phyloP scores from a whole-genome alignment of 2,329 filamentous ascomycete species.

The Truncatella angustata region DNA sequence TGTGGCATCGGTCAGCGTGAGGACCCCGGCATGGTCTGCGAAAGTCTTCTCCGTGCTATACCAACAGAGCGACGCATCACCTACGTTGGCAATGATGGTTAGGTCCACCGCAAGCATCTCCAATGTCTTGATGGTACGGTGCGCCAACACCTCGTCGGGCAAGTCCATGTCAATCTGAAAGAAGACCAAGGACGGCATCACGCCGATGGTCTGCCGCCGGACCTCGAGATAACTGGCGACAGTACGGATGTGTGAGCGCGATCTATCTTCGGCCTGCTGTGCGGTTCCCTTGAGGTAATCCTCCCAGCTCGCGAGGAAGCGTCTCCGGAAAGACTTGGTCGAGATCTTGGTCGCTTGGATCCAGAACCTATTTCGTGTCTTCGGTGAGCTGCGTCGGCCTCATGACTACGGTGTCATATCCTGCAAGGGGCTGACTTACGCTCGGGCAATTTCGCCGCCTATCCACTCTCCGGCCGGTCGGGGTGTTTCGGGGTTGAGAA shows the following conservation, averaged over 20 bases:
- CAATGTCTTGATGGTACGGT: constrained; percentile 20
- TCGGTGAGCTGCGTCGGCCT: not conserved
- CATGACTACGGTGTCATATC: not conserved
- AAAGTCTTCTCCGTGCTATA: not conserved
- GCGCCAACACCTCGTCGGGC: constrained; percentile 16
- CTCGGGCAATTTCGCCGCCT: constrained; percentile 17
- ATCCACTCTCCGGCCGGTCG: constrained; percentile 15
- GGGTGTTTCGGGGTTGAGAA: constrained; percentile 11
- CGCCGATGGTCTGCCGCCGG: constrained; percentile 24
- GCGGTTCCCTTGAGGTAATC: constrained; percentile 22
- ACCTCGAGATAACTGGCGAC: constrained; percentile 22
- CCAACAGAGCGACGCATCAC: not conserved
- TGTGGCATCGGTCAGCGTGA: not conserved
- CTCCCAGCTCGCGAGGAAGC: constrained; percentile 21
- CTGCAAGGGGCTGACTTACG: constrained; percentile 16
- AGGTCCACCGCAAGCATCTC: constrained; percentile 20
- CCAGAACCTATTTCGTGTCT: constrained; percentile 21
- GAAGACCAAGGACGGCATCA: constrained; percentile 20
- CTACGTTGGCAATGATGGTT: constrained; percentile 25
- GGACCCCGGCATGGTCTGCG: not conserved
- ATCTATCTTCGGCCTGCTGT: constrained; percentile 21
- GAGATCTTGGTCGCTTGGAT: constrained; percentile 14
- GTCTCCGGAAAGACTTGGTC: constrained; percentile 17
- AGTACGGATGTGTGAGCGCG: constrained; percentile 13
- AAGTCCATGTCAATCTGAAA: constrained; percentile 22